A percentile compares a stretch with the other conserved stretches of the same genome.
Conservation (phyloP, 768 basidiomycete species). For the Gyrodon lividus region DNA sequence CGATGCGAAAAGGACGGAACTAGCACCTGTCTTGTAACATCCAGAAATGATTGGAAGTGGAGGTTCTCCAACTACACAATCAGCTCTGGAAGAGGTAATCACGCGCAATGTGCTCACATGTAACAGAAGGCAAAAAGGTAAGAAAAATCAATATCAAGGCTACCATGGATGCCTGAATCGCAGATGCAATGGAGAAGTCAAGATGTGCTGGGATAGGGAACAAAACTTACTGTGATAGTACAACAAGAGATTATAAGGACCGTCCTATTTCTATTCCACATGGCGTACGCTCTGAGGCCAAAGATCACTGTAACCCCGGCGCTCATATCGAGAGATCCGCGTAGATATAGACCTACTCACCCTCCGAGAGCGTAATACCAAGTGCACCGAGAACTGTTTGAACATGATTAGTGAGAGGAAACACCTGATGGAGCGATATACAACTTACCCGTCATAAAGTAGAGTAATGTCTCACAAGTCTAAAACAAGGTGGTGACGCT, state of each 20-base stretch:
- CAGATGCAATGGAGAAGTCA: background rate
- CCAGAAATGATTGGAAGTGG: background rate
- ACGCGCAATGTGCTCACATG: too few species aligned
- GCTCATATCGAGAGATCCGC: background rate
- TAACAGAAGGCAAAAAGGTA: background rate
- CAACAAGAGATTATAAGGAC: background rate
- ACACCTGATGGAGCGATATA: background rate
- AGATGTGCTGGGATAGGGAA: background rate
- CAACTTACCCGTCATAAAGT: background rate
- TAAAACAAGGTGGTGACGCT: background rate
- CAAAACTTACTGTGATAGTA: background rate
- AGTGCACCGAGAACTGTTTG: background rate
- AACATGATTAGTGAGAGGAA: background rate
- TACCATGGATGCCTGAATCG: background rate
- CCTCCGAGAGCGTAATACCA: background rate
- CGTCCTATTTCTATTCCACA: background rate
- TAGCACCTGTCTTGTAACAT: background rate
- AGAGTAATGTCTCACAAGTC: background rate
- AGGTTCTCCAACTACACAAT: background rate
- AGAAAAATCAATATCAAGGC: background rate
- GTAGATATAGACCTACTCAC: background rate
- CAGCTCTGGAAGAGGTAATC: background rate
- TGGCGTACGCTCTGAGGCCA: background rate
- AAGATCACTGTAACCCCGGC: background rate
- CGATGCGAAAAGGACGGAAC: background rate